Base-by-base conservation (phyloP, 768 basidiomycete species). In the Scleroderma bovista region DNA sequence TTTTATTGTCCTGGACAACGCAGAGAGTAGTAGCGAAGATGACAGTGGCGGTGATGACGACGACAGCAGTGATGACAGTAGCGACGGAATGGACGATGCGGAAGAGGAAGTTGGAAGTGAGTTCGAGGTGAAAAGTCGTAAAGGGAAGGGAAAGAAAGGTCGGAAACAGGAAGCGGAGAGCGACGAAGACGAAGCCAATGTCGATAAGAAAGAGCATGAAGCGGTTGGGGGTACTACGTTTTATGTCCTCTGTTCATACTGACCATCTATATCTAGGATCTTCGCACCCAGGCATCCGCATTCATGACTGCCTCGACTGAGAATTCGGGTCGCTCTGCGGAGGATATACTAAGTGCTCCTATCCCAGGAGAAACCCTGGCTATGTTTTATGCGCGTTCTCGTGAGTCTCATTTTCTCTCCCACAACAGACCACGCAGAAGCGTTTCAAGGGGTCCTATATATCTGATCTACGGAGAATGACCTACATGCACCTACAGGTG, bases 351-450 rank as follows among this genome's bases (percentile, higher is more conserved):
- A 23, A 86, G 84, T 57, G 93, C 90, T 0, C 93, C 93, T 0
- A 71, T 86, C 3, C 89, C 90, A 0, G 89, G 90, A 11, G 93
- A 95, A 65, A 87, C 86, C 0, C 68, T 93, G 8, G 84, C 89
- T 0, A 75, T 76, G 66, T 94, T 94, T 63, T 94, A 92, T 58
- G 81, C 85, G 6, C 80, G 91, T 8, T 83, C 86, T 16, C 79
- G 88, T 86, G 63, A 57, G 85, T 73, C 19, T 7, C 11, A 12
- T 33, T 5, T 8, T 29, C 33, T 2, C 9, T 12, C 0, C n/a
- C 26, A 13, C 4, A 8, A 13, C 15, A 22, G 13, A 13, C 15
- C 15, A 2, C 11, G 11, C 9, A 9, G 4, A 13, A 5, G 22
- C 41, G 41, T 24, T 26, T 15, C 41, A 26, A 29, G 24, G 6